phyloP scores from a whole-genome alignment of 2,329 filamentous ascomycete species.

The Cordyceps tenuipes region DNA sequence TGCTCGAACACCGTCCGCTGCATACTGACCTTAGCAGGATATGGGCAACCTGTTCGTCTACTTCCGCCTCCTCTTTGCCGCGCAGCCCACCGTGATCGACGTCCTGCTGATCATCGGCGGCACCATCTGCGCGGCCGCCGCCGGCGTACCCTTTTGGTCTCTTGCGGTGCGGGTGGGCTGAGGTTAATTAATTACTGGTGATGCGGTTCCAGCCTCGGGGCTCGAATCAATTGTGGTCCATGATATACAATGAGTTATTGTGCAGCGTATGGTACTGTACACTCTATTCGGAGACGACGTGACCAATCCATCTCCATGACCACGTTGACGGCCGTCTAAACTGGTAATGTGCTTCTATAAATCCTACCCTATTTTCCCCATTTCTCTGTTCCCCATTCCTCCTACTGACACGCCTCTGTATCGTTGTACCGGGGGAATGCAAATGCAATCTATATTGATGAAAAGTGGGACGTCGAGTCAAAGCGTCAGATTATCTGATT shows the following conservation, averaged over 20 bases:
- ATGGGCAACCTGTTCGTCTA: slow-evolving; percentile 21
- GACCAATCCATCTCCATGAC: no score
- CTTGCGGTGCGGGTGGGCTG: no score
- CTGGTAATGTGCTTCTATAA: no score
- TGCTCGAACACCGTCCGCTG: no score
- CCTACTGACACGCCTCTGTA: background rate
- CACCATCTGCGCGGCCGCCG: slow-evolving; percentile 35
- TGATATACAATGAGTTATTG: no score
- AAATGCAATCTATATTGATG: background rate
- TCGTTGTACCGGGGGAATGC: background rate
- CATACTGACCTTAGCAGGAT: background rate
- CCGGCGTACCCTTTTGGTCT: slow-evolving; percentile 43
- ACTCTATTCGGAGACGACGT: no score
- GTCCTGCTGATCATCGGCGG: slow-evolving; percentile 25
- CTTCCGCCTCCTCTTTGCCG: slow-evolving; percentile 27
- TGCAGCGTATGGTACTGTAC: no score
- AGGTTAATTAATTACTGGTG: no score
- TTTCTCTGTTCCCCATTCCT: background rate
- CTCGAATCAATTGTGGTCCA: no score
- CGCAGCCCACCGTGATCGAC: slow-evolving; percentile 27
- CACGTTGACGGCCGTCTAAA: no score
- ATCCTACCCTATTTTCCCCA: no score
- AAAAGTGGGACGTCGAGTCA: background rate
- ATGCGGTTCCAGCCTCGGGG: no score
- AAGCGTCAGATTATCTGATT: background rate